Base-by-base conservation (phyloP, 495 filamentous ascomycete genomes). In the Saxophila tyrrhenica region DNA sequence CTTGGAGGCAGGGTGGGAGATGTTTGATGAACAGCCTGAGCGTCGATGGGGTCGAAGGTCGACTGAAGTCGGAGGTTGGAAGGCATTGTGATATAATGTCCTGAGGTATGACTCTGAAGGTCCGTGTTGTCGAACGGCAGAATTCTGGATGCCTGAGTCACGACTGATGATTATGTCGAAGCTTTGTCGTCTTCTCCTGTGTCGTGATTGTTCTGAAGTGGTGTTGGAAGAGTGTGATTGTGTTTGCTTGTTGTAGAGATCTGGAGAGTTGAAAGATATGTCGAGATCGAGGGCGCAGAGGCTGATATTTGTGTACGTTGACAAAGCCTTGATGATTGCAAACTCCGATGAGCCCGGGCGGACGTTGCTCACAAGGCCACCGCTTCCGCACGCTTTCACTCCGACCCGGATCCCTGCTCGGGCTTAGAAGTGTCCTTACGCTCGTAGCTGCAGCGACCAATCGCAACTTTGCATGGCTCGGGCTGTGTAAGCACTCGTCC, bases 1-100 rank as follows among this genome's bases (percentile, higher is more conserved):
- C 74, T 71, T 29, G 76, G 77, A 51, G 67, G 66, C 46, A 61
- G 61, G 43, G 62, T 50, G 35, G 57, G 45, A 8, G 60, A 55
- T 52, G 42, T 45, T 24, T 25, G 48, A 32, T 57, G 46, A 24
- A 48, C 58, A 13, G 57, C 50, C 39, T 55, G 39, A 9, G 55
- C 55, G 20, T 21, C n/a, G 38, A 65, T 20, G 1, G 62, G 62
- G 48, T 60, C 62, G 45, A 63, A 54, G 21, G 52, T 41, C 50
- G 55, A n/a, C 39, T 61, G 55, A 11, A 57, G 47, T 32, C 62
- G 29, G 21, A 64, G 62, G 41, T 57, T 59, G 47, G 62, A 64
- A 57, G 62, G 59, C 62, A 64, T 64, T 2, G 39, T 48, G 45
- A 25, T 48, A 44, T 44, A 44, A 21, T 44, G 7, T 44, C 5